Conservation (phyloP, 352 stramenopile genomes). For the Globisporangium solare region DNA sequence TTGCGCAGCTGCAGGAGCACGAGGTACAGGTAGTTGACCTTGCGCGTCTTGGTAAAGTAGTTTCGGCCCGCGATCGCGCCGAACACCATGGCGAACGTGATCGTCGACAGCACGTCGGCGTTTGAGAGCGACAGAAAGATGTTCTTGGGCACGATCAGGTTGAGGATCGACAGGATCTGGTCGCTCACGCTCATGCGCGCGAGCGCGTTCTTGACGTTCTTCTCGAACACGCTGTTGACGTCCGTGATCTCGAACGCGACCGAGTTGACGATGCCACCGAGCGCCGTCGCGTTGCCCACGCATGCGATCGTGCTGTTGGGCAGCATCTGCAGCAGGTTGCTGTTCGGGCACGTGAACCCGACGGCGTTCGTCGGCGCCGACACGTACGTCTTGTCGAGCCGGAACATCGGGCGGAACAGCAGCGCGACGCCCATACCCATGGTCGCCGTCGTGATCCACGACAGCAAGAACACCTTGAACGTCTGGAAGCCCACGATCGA, state of each 20-base stretch:
- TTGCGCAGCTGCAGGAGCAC: slow-evolving; percentile 63
- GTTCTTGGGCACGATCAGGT: slow-evolving; percentile 60
- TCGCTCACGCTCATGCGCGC: slow-evolving; percentile 48
- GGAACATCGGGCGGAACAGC: slow-evolving; percentile 54
- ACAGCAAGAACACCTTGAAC: slow-evolving; percentile 48
- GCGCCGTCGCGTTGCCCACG: slow-evolving; percentile 15
- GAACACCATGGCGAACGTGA: slow-evolving; percentile 68
- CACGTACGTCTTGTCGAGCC: slow-evolving; percentile 16
- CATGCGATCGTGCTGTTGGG: slow-evolving; percentile 14
- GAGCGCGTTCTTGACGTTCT: slow-evolving; percentile 30
- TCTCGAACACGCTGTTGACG: slow-evolving; percentile 44
- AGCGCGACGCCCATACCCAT: slow-evolving; percentile 56
- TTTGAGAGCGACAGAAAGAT: slow-evolving; percentile 47
- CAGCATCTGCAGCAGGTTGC: slow-evolving; percentile 22
- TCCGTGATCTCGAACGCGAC: slow-evolving; percentile 40
- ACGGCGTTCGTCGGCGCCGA: slow-evolving; percentile 27
- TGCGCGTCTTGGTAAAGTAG: slow-evolving; percentile 55
- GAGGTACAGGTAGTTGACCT: slow-evolving; percentile 67
- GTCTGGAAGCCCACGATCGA: slow-evolving; percentile 66
- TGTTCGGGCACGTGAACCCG: slow-evolving; percentile 47
- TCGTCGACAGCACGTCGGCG: slow-evolving; percentile 49
- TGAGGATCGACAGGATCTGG: slow-evolving; percentile 56
- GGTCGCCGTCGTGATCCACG: slow-evolving; percentile 43
- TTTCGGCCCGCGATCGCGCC: slow-evolving; percentile 47
- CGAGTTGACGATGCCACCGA: slow-evolving; percentile 15